phyloP scores from a whole-genome alignment of 2,329 filamentous ascomycete species.

The Trichoderma sp. region DNA sequence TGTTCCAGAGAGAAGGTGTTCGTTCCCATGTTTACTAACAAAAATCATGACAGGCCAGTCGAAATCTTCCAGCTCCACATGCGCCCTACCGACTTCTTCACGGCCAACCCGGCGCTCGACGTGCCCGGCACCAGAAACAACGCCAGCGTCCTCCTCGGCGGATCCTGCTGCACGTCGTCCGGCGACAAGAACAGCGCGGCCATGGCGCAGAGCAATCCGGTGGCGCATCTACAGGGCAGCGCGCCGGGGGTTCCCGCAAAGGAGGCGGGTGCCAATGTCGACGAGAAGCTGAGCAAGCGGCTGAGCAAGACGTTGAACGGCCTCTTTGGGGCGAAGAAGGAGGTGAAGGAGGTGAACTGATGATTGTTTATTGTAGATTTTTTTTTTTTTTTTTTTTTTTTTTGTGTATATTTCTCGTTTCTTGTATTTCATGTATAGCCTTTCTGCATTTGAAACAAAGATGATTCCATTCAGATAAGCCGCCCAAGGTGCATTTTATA shows the following conservation, averaged over 20 bases:
- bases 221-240: constrained; percentile 38
- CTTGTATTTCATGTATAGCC: constrained; percentile 19
- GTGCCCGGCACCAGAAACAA: constrained; percentile 43
- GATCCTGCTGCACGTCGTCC: constrained; percentile 35
- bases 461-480: background rate
- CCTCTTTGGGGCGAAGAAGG: constrained; percentile 10
- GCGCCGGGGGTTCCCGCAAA: constrained; percentile 28
- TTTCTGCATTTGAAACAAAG: no score
- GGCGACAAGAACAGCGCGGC: constrained; percentile 15
- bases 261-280: constrained; percentile 29
- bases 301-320: constrained; percentile 7
- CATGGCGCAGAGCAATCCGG: constrained; percentile 36
- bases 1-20: no score
- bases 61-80: constrained; percentile 50
- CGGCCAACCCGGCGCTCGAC: constrained; percentile 49
- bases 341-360: background rate
- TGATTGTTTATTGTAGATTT: background rate
- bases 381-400: no score
- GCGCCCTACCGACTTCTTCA: constrained; percentile 49
- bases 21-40: background rate
- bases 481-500: background rate
- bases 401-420: background rate
- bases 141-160: constrained; percentile 45
- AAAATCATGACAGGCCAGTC: constrained; percentile 45
- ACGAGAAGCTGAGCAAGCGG: constrained; percentile 13